Base-by-base conservation (phyloP, 257 asterid genomes). In the Echium plantagineum region DNA sequence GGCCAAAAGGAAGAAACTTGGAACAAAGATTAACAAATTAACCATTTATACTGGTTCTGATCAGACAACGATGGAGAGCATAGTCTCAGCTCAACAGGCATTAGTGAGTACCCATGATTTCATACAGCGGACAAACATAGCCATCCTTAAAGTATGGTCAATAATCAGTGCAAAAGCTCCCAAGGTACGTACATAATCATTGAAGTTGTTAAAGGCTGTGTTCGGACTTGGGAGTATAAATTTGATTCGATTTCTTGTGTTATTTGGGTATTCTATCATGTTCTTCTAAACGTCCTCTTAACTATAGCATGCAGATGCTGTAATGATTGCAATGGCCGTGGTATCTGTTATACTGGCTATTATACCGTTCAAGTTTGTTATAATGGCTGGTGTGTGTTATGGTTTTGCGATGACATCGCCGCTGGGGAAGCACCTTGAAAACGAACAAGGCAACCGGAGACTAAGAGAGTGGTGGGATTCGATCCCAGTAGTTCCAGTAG, bases 401-500 rank as follows among this genome's bases (percentile, higher is more conserved):
- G 57, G 79, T 35, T 86, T 73, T 64, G 48, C 65, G 19, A 58
- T 24, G 63, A 83, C 82, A 18, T 83, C 89, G 5, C 65, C 63
- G 58, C 6, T 78, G 17, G 91, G 86, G 66, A 76, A 72, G 71
- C 16, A 3, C 6, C 55, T 74, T 70, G 78, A 79, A 55, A 82
- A 62, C 15, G 91, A 87, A 2, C 81, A 68, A 47, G 83, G 95
- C 13, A 81, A 85, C 28, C 75, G 96, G n/a, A 78, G 96, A 5
- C 57, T 83, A 13, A 73, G 69, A 68, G 98, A 87, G 69, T 90
- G 96, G 98, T 90, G 98, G 98, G 95, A 87, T 62, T 83, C 96
- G 5, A 87, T 90, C 63, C 95, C 96, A 2, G 72, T 90, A 7
- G 69, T 80, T 10, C 86, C 88, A 0, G 85, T 90, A 0, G 88